phyloP scores from a whole-genome alignment of 2,329 filamentous ascomycete species.

The Alternaria triticina region DNA sequence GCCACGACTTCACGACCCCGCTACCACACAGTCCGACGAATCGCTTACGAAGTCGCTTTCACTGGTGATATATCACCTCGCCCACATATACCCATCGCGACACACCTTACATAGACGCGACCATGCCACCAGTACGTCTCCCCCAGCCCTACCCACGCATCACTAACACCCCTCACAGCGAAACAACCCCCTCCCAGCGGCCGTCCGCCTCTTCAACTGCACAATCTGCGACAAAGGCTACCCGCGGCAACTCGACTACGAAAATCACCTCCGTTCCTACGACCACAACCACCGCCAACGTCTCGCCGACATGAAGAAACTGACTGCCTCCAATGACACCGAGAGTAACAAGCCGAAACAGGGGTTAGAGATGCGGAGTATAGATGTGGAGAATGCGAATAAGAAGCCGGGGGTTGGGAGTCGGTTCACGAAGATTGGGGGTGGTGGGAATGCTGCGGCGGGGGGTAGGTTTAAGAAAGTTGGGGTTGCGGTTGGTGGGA shows the following conservation, averaged over 20 bases:
- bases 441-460: conserved; percentile 17
- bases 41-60: not conserved
- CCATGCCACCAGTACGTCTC: conserved; percentile 26
- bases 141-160: conserved; percentile 17
- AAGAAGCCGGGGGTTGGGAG: conserved; percentile 26
- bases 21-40: not conserved
- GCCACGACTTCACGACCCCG: not conserved
- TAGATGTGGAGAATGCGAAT: conserved; percentile 25
- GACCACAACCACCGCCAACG: conserved; percentile 83
- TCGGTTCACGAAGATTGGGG: conserved; percentile 39
- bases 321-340: conserved; percentile 38
- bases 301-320: conserved; percentile 82
- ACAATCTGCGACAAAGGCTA: conserved; percentile 91
- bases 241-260: conserved; percentile 92
- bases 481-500: conserved; percentile 52
- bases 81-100: not conserved
- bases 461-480: conserved; percentile 72
- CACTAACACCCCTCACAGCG: conserved; percentile 39
- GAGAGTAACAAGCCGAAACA: conserved; percentile 28
- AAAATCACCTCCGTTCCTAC: conserved; percentile 91
- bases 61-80: too few relatives aligned
- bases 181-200: conserved; percentile 53
- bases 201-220: conserved; percentile 50
- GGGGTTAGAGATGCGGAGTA: conserved; percentile 32
- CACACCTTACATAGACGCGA: not conserved